phyloP scores from a whole-genome alignment of 2,329 filamentous ascomycete species.

The Sporothrix inflata region DNA sequence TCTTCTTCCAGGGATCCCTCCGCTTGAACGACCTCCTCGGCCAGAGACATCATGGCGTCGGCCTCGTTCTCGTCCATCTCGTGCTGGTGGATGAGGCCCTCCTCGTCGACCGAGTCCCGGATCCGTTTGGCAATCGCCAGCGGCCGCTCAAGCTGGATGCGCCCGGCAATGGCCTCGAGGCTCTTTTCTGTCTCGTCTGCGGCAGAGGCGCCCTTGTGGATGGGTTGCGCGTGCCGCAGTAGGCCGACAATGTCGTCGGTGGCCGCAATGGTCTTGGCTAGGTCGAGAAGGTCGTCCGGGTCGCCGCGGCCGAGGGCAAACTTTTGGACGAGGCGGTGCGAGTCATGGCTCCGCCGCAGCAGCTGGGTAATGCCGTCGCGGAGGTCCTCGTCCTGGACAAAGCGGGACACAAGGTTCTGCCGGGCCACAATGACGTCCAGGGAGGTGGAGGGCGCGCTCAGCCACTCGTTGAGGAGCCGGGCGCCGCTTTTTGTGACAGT shows the following conservation, averaged over 20 bases:
- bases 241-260: slow-evolving; percentile 67
- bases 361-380: slow-evolving; percentile 70
- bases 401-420: slow-evolving; percentile 78
- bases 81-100: slow-evolving; percentile 81
- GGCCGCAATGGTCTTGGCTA: slow-evolving; percentile 79
- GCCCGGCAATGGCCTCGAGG: slow-evolving; percentile 52
- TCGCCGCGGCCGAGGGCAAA: slow-evolving; percentile 93
- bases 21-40: slow-evolving; percentile 68
- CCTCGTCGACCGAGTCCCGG: slow-evolving; percentile 82
- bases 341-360: slow-evolving; percentile 78
- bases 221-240: slow-evolving; percentile 38
- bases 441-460: slow-evolving; percentile 86
- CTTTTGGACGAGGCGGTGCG: slow-evolving; percentile 87
- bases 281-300: slow-evolving; percentile 81
- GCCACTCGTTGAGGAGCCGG: slow-evolving; percentile 78
- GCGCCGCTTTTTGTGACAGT: slow-evolving; percentile 93
- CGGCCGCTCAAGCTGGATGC: slow-evolving; percentile 70
- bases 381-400: slow-evolving; percentile 68
- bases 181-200: slow-evolving; percentile 38
- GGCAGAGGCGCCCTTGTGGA: slow-evolving; percentile 30
- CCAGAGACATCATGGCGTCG: slow-evolving; percentile 70
- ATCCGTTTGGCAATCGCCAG: slow-evolving; percentile 72
- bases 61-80: slow-evolving; percentile 73
- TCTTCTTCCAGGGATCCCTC: slow-evolving; percentile 65
- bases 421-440: slow-evolving; percentile 75